Evolutionary conservation across 306 rosid genomes (phyloP), one percentile per base, ranked within the genome.

Genomic region (Ormosia semicastrata): DNA sequence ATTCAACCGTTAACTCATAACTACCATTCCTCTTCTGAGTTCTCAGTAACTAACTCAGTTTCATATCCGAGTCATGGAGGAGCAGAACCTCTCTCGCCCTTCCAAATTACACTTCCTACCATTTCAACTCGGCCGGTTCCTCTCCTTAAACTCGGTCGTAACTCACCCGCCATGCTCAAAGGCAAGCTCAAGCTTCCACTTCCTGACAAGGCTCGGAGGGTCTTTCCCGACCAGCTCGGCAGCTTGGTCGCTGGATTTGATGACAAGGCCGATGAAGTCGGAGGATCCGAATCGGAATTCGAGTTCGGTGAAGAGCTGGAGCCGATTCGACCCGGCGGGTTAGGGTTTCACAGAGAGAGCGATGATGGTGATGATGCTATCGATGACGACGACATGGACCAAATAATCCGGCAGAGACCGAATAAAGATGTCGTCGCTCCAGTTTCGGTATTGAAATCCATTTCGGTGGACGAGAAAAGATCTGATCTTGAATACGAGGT

Each of bases 241-340:
- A 91, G 91, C 86, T 66, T 89, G 64, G 85, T 85, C 34, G 70
- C 64, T 7, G 91, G 89, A 1, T 84, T 86, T 33, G 84, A 91
- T 6, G 91, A 81, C 41, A 87, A 68, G 29, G 87, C 32, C 1
- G 84, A 73, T 2, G 84, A 73, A 14, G 59, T 44, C 12, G 84
- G 36, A 14, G 90, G 41, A 34, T 77, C 86, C 1, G 87, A 83
- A 36, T 65, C 74, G n/a, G 87, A 84, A 64, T 40, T 89, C 15
- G 91, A 91, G 36, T 72, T 76, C 6, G 98, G 97, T 0, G 93
- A 90, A 74, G 97, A 91, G 98, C 94, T 91, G 24, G 97, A 89
- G 83, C 86, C 91, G 33, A 83, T 93, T 84, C 87, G 18, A 71
- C 93, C 94, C 3, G 85, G 89, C 9, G 89, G 71, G 41, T 72